Evolutionary conservation across 2,329 filamentous ascomycete genomes (phyloP).

Genomic region (Nannizziopsis arthrosporioides): DNA sequence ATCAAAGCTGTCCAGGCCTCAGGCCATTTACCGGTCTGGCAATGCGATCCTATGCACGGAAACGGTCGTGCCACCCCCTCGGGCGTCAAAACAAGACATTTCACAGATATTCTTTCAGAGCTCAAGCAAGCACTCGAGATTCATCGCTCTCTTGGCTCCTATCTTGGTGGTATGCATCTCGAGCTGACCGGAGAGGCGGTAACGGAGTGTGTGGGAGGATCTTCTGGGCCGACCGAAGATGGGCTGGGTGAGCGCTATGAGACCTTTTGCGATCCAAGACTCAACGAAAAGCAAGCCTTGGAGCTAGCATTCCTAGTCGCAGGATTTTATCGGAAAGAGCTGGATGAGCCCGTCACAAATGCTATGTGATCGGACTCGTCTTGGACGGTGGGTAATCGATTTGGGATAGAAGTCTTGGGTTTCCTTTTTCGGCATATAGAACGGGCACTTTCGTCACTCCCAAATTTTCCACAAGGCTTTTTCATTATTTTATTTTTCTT

Average conservation of each 20-base stretch:
- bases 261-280: constrained; percentile 83
- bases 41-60: constrained; percentile 98
- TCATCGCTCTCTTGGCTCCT: constrained; percentile 70
- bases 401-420: neutral
- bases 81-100: constrained; percentile 85
- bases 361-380: constrained; percentile 6
- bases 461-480: too few relatives aligned
- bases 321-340: constrained; percentile 55
- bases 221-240: constrained; percentile 73
- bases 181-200: constrained; percentile 93
- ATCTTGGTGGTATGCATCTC: constrained; percentile 85
- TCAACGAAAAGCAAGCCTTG: constrained; percentile 96
- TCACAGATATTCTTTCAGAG: constrained; percentile 81
- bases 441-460: too few relatives aligned
- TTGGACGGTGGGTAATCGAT: too few relatives aligned
- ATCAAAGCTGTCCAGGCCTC: constrained; percentile 79
- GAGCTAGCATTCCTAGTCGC: constrained; percentile 91
- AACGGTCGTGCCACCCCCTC: constrained; percentile 55
- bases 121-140: constrained; percentile 71
- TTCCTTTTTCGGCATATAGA: neutral
- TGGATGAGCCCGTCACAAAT: constrained; percentile 19
- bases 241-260: constrained; percentile 86
- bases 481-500: too few relatives aligned
- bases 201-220: constrained; percentile 88
- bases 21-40: constrained; percentile 74